These are phyloP conservation scores for Trichoderma gracile DNA, from an alignment of 2,329 filamentous ascomycete genomes.

Conservation along the genomic window DNA sequence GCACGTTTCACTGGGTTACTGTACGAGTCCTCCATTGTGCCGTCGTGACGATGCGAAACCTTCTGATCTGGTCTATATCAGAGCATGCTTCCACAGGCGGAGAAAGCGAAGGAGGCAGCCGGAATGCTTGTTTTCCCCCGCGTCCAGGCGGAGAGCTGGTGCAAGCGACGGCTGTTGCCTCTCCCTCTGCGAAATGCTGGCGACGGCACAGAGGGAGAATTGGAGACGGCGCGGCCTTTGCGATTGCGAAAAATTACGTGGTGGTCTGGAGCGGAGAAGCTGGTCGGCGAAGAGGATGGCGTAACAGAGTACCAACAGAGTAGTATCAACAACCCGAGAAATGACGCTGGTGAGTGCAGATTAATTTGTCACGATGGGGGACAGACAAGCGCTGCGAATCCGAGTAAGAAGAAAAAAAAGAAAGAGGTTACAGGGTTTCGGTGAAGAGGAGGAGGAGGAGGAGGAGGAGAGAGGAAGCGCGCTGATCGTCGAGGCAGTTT, in stretches of 20 bases:
- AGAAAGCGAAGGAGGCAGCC: neutral
- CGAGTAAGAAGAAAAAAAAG: too few relatives aligned
- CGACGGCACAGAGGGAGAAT: neutral
- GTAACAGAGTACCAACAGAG: neutral
- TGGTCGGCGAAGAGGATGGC: neutral
- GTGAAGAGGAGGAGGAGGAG: conserved; percentile 17
- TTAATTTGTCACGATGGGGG: neutral
- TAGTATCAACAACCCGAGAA: neutral
- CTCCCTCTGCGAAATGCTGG: conserved; percentile 2
- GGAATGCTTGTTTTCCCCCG: neutral
- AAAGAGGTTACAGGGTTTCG: neutral
- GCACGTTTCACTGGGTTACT: conserved; percentile 21
- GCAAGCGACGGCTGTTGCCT: neutral
- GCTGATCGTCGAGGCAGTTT: conserved; percentile 13
- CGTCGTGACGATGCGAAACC: conserved; percentile 21
- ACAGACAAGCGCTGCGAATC: neutral
- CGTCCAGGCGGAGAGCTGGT: conserved; percentile 5
- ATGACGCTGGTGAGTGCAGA: conserved; percentile 10
- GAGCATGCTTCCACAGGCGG: conserved; percentile 22
- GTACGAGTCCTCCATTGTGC: conserved; percentile 26
- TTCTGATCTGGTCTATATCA: neutral
- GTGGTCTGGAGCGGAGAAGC: conserved; percentile 14
- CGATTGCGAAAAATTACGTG: conserved; percentile 16
- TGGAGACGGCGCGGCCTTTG: neutral
- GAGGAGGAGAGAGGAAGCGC: conserved; percentile 12